These are phyloP conservation scores for Vitis riparia DNA, from an alignment of 164 flowering plant species.

Conservation along the genomic window DNA sequence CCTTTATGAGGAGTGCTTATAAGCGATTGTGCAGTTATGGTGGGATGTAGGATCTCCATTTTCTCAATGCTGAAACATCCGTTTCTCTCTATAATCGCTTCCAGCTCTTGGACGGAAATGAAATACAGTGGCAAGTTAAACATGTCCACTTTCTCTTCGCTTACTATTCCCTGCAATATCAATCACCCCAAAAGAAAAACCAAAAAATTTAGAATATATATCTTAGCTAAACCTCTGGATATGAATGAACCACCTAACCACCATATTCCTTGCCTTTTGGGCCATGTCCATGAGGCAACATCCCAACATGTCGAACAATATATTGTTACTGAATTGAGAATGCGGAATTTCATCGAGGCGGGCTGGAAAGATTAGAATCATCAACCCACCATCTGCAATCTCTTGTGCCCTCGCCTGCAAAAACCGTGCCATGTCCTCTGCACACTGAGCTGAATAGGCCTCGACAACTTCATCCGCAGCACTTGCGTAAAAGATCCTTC, in stretches of 20 bases:
- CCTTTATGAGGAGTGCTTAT: neutral
- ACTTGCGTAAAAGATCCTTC: conserved; percentile 1
- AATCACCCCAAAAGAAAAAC: neutral
- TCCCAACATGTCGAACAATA: conserved; percentile 4
- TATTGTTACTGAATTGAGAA: neutral
- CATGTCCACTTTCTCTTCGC: conserved; percentile 11
- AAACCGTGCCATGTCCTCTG: conserved; percentile 1
- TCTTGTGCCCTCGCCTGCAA: neutral
- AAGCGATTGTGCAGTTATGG: neutral
- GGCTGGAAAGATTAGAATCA: neutral
- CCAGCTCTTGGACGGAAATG: neutral
- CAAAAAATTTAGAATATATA: neutral
- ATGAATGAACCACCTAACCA: neutral
- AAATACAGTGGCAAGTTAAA: conserved; percentile 10
- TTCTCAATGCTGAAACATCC: conserved; percentile 12
- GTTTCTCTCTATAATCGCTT: conserved; percentile 1
- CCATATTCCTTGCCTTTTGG: conserved; percentile 3
- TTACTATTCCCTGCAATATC: conserved; percentile 11
- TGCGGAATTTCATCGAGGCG: conserved; percentile 15
- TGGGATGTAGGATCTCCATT: neutral
- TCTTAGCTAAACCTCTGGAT: neutral
- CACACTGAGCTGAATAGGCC: conserved; percentile 9
- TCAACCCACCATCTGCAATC: conserved; percentile 15
- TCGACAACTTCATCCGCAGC: neutral
- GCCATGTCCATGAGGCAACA: conserved; percentile 20